These are phyloP conservation scores for Fusarium torulosum DNA, from an alignment of 2,329 filamentous ascomycete genomes.

Conservation along the genomic window DNA sequence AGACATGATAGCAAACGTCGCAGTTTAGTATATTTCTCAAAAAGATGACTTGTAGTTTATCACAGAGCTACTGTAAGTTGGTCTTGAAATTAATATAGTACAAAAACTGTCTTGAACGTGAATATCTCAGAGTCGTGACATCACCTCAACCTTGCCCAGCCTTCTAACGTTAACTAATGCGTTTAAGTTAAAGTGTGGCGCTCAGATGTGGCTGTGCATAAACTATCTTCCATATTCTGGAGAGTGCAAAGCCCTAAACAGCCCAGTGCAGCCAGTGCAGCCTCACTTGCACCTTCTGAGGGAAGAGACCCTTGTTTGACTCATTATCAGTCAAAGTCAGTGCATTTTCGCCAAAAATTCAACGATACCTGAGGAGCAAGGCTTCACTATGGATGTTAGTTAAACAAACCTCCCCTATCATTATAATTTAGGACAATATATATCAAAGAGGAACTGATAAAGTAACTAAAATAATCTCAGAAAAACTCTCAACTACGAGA, in stretches of 20 bases:
- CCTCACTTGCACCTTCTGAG: constrained; percentile 37
- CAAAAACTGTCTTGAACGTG: background rate
- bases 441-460: constrained; percentile 6
- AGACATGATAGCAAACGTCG: constrained; percentile 35
- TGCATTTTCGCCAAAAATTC: constrained; percentile 39
- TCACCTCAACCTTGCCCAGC: constrained; percentile 33
- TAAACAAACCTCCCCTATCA: constrained; percentile 15
- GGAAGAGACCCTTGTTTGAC: constrained; percentile 40
- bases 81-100: background rate
- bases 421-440: background rate
- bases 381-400: constrained; percentile 53
- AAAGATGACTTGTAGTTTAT: too few species aligned
- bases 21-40: background rate
- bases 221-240: constrained; percentile 1
- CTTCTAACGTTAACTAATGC: constrained; percentile 14
- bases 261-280: constrained; percentile 46
- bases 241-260: constrained; percentile 46
- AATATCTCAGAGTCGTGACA: constrained; percentile 38
- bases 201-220: constrained; percentile 37
- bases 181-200: constrained; percentile 43
- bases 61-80: too few species aligned
- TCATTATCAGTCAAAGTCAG: constrained; percentile 29
- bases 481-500: constrained; percentile 52
- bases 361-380: constrained; percentile 40
- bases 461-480: constrained; percentile 24